Conservation (phyloP, 2,329 filamentous ascomycete genomes). For the Colletotrichum camelliae region DNA sequence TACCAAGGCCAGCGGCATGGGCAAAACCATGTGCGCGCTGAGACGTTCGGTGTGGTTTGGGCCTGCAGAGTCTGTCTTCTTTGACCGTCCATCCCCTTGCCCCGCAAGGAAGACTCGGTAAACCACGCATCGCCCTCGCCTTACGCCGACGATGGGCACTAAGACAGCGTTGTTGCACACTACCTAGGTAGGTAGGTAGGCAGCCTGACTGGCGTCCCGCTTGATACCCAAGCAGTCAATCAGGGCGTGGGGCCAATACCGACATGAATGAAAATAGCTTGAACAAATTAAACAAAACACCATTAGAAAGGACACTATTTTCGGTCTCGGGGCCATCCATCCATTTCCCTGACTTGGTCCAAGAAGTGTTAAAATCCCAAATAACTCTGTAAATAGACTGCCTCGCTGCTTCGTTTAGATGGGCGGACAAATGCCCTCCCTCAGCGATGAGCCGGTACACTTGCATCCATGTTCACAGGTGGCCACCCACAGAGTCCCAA, state of each 20-base stretch:
- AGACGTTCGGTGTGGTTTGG: not conserved
- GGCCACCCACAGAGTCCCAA: conserved; percentile 3
- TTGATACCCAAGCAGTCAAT: not conserved
- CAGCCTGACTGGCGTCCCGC: not conserved
- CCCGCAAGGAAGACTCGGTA: not conserved
- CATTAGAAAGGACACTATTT: not conserved
- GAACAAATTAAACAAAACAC: not conserved
- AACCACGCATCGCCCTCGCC: not conserved
- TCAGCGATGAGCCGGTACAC: not conserved
- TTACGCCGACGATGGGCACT: not conserved
- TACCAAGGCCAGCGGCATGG: not conserved
- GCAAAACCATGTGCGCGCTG: not conserved
- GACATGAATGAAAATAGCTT: not conserved
- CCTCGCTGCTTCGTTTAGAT: not conserved
- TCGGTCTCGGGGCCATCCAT: not conserved
- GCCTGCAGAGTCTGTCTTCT: not conserved
- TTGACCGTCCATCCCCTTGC: not conserved
- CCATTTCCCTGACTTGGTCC: not conserved
- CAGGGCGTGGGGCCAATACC: not conserved
- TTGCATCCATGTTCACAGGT: conserved; percentile 1
- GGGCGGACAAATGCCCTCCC: not conserved
- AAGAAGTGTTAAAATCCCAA: not conserved
- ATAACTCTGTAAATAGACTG: not conserved
- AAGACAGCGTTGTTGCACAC: not conserved
- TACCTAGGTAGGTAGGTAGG: not conserved